Evolutionary conservation across 371 early-diverging fungal species (phyloP).

Genomic region (Cladochytrium tenue): DNA sequence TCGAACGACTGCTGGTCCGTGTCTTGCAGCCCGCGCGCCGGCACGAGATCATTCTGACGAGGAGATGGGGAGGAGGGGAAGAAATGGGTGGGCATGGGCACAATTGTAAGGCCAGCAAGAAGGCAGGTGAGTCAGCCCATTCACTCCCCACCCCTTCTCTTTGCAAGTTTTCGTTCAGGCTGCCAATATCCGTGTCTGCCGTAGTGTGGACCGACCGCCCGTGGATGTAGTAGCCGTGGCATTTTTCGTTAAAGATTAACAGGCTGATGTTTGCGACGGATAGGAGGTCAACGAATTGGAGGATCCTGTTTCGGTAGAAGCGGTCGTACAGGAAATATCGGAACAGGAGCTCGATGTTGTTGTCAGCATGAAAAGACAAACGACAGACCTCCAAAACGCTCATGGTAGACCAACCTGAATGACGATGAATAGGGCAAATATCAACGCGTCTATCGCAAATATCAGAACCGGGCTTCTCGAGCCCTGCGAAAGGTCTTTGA

Average conservation of each 20-base stretch:
- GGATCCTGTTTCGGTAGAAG: slow-evolving; percentile 42
- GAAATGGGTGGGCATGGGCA: slow-evolving; percentile 1
- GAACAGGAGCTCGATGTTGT: slow-evolving; percentile 8
- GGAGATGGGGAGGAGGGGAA: background rate
- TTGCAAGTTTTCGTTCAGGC: slow-evolving; percentile 38
- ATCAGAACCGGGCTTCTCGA: slow-evolving; percentile 36
- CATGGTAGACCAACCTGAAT: slow-evolving; percentile 31
- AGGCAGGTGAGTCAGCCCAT: background rate
- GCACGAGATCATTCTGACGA: slow-evolving; percentile 48
- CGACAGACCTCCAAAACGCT: background rate
- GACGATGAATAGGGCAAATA: slow-evolving; percentile 33
- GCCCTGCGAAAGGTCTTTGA: slow-evolving; percentile 33
- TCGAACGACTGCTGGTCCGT: slow-evolving; percentile 53
- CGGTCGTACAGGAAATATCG: slow-evolving; percentile 37
- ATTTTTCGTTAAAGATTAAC: slow-evolving; percentile 47
- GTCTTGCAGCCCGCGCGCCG: slow-evolving; percentile 46
- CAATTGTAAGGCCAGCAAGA: background rate
- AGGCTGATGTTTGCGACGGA: slow-evolving; percentile 50
- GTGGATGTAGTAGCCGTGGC: slow-evolving; percentile 60
- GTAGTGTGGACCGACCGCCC: slow-evolving; percentile 48
- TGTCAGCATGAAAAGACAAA: background rate
- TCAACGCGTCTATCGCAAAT: slow-evolving; percentile 37
- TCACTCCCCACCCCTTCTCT: slow-evolving; percentile 45
- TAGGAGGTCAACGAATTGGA: slow-evolving; percentile 49
- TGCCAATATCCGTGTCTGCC: slow-evolving; percentile 47